These are phyloP conservation scores for Intubia oerlemansii DNA, from an alignment of 2,329 filamentous ascomycete species.

Conservation along the genomic window DNA sequence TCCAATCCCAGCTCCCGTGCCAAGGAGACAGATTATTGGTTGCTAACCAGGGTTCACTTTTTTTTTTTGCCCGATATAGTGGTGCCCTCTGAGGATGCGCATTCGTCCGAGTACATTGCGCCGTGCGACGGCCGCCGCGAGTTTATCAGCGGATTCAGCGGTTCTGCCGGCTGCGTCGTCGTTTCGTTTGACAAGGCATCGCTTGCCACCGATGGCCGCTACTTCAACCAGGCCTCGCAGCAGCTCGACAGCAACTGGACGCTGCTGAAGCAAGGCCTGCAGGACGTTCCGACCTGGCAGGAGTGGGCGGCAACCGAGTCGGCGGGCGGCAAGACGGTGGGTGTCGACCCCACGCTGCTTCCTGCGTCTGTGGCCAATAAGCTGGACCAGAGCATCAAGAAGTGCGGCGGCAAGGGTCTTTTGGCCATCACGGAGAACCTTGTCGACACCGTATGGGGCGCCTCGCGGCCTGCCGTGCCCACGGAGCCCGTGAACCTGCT, in stretches of 20 bases:
- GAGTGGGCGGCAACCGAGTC: conserved; percentile 84
- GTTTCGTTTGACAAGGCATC: conserved; percentile 72
- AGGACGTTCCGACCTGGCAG: conserved; percentile 91
- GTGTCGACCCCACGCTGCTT: conserved; percentile 75
- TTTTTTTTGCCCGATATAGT: too few relatives aligned
- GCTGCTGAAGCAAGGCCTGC: conserved; percentile 77
- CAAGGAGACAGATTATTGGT: background rate
- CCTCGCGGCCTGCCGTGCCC: conserved; percentile 50
- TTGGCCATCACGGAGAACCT: conserved; percentile 62
- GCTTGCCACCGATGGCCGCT: conserved; percentile 83
- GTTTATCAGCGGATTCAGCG: conserved; percentile 85
- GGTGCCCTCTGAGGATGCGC: conserved; percentile 88
- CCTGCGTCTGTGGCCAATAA: conserved; percentile 43
- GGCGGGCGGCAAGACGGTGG: conserved; percentile 70
- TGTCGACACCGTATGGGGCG: conserved; percentile 76
- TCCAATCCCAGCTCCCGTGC: too few relatives aligned
- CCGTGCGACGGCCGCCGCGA: conserved; percentile 81
- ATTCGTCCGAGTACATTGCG: conserved; percentile 95
- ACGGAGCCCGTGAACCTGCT: conserved; percentile 57
- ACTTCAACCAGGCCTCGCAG: conserved; percentile 89
- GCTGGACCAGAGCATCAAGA: conserved; percentile 68
- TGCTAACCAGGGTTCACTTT: too few relatives aligned
- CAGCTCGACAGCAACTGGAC: conserved; percentile 86
- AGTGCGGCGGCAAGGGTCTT: conserved; percentile 60
- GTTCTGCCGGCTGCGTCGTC: conserved; percentile 83